Percentiles rank a stretch among this genome's conserved stretches.
These are phyloP conservation scores for Orychophragmus violaceus DNA, from an alignment of 345 rosid genomes.

Conservation along the genomic window DNA sequence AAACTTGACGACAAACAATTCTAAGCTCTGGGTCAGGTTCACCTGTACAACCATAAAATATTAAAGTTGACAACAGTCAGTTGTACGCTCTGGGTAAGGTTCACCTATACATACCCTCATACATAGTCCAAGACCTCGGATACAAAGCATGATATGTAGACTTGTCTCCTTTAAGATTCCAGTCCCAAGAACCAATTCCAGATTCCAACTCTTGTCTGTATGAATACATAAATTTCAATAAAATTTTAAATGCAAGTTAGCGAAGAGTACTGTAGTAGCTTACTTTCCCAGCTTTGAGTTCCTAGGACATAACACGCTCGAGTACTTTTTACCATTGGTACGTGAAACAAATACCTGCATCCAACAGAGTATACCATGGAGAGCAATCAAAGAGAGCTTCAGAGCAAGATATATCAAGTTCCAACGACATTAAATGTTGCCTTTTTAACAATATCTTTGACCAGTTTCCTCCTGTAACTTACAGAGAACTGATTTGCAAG, in stretches of 20 bases:
- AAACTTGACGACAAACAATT: constrained; percentile 82
- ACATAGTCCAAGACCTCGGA: constrained; percentile 93
- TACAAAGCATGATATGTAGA: constrained; percentile 91
- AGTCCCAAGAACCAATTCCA: constrained; percentile 90
- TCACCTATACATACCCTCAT: constrained; percentile 74
- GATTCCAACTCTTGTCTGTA: constrained; percentile 50
- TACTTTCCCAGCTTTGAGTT: constrained; percentile 25
- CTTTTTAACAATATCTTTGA: no score
- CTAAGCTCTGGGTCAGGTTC: constrained; percentile 91
- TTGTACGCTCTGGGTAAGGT: no score
- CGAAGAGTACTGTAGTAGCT: background rate
- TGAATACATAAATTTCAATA: background rate
- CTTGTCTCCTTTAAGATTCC: constrained; percentile 74
- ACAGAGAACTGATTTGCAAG: constrained; percentile 93
- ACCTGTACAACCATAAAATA: constrained; percentile 38
- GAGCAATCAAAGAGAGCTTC: no score
- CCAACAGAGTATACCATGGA: background rate
- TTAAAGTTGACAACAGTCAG: no score
- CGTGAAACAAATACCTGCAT: constrained; percentile 33
- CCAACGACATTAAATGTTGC: no score
- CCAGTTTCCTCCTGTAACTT: no score
- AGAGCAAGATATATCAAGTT: no score
- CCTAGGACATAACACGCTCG: constrained; percentile 22
- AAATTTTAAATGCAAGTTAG: background rate
- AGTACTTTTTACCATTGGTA: constrained; percentile 19